Conservation (phyloP, 257 asterid species). For the Euphrasia confusa region DNA sequence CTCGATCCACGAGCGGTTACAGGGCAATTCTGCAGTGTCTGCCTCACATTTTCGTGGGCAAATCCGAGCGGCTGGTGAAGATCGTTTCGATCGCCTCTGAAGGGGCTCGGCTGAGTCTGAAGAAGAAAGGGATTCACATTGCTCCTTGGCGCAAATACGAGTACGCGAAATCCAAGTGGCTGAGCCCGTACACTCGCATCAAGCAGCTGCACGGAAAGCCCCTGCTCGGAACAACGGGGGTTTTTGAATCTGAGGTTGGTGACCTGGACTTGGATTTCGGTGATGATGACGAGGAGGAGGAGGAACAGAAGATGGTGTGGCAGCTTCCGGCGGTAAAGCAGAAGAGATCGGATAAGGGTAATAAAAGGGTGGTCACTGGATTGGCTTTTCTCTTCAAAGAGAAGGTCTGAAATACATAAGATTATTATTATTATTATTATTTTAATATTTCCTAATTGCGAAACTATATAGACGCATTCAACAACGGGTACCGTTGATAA, state of each 20-base stretch:
- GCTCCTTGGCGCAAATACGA: conserved; percentile 95
- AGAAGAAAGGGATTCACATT: conserved; percentile 91
- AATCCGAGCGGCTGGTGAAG: conserved; percentile 68
- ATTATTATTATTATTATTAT: neutral
- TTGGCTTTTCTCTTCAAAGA: conserved; percentile 82
- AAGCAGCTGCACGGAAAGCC: conserved; percentile 12
- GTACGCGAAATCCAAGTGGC: conserved; percentile 79
- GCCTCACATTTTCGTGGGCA: conserved; percentile 78
- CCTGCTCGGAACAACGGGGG: neutral
- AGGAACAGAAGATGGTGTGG: conserved; percentile 45
- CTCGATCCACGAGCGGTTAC: conserved; percentile 68
- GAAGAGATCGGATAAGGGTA: conserved; percentile 56
- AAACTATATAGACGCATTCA: conserved; percentile 25
- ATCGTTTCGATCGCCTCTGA: conserved; percentile 71
- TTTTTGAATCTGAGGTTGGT: conserved; percentile 42
- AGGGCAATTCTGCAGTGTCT: conserved; percentile 51
- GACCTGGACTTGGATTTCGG: conserved; percentile 66
- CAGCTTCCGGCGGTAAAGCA: conserved; percentile 73
- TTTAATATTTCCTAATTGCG: conserved; percentile 17
- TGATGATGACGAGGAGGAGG: conserved; percentile 26
- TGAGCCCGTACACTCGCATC: conserved; percentile 53
- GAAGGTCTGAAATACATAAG: conserved; percentile 35
- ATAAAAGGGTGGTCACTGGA: conserved; percentile 65
- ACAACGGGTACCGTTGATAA: conserved; percentile 15
- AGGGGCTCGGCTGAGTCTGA: conserved; percentile 68